A percentile compares a stretch with the other conserved stretches of the same genome.
Conservation (phyloP, 352 stramenopile genomes). For the Phytopythium chamaehyphon region DNA sequence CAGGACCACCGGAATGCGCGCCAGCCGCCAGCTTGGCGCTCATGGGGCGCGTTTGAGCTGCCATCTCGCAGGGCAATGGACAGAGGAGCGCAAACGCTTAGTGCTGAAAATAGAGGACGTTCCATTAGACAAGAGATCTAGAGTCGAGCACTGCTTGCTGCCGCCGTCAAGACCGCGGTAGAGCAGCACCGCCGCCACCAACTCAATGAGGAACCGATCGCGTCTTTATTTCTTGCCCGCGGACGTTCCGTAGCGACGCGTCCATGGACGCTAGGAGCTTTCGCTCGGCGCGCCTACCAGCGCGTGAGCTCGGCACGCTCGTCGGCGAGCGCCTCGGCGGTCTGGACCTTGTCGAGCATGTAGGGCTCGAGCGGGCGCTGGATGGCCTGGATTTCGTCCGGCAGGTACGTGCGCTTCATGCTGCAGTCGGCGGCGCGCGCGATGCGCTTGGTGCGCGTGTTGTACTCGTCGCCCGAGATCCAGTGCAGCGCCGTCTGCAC, state of each 20-base stretch:
- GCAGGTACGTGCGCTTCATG: conserved; percentile 82
- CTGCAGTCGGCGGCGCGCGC: conserved; percentile 78
- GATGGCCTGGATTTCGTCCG: conserved; percentile 84
- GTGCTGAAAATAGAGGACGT: no score
- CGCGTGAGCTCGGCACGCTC: conserved; percentile 79
- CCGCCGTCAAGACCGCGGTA: no score
- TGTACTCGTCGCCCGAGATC: conserved; percentile 75
- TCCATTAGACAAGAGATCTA: not conserved
- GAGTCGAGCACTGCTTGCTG: no score
- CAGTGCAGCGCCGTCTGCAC: conserved; percentile 80
- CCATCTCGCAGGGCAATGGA: not conserved
- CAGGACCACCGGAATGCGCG: conserved; percentile 3
- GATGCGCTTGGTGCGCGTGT: conserved; percentile 73
- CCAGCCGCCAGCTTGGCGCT: conserved; percentile 37
- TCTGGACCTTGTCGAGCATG: conserved; percentile 49
- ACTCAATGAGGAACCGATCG: no score
- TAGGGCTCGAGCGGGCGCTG: conserved; percentile 80
- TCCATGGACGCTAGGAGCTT: no score
- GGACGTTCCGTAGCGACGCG: no score
- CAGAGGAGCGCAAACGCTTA: not conserved
- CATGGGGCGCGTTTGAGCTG: conserved; percentile 30
- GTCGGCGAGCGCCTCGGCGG: conserved; percentile 52
- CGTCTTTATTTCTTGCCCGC: no score
- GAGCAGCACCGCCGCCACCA: no score
- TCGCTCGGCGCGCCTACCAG: conserved; percentile 52